These are phyloP conservation scores for Hanseniaspora gamundiae DNA, from an alignment of 1,139 yeast species.

Conservation along the genomic window DNA sequence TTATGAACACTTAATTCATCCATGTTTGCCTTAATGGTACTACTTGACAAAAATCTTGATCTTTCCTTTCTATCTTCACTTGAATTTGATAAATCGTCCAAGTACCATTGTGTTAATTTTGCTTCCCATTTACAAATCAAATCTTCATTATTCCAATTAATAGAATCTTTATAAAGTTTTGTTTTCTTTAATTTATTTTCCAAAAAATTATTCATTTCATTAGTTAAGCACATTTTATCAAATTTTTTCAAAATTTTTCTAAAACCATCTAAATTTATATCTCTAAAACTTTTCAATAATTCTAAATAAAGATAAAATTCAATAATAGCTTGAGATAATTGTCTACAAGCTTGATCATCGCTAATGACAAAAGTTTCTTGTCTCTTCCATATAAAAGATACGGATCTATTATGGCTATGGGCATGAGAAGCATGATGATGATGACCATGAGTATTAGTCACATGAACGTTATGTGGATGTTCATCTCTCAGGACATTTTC, in stretches of 20 bases:
- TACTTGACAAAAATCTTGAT: slow-evolving; percentile 5
- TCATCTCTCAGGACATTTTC: slow-evolving; percentile 1
- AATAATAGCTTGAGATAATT: slow-evolving; percentile 62
- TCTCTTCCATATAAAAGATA: slow-evolving; percentile 18
- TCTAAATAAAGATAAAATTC: slow-evolving; percentile 77
- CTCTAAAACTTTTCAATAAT: slow-evolving; percentile 61
- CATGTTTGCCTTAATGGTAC: slow-evolving; percentile 21
- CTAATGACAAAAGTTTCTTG: slow-evolving; percentile 32
- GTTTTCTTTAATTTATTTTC: slow-evolving; percentile 14
- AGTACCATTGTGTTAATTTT: slow-evolving; percentile 64
- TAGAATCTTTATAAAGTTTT: slow-evolving; percentile 4
- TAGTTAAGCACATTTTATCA: slow-evolving; percentile 45
- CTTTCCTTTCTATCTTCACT: slow-evolving; percentile 22
- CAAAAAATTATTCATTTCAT: slow-evolving; percentile 44
- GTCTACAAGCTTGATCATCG: slow-evolving; percentile 58
- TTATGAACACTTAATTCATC: slow-evolving; percentile 24
- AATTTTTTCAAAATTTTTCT: slow-evolving; percentile 81
- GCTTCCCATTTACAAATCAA: slow-evolving; percentile 36
- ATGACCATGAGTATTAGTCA: not conserved
- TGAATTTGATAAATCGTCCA: slow-evolving; percentile 39
- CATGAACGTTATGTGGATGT: not conserved
- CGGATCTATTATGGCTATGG: slow-evolving; percentile 12
- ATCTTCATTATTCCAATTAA: slow-evolving; percentile 22
- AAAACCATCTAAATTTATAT: slow-evolving; percentile 75
- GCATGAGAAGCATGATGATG: not conserved